phyloP scores from a whole-genome alignment of 768 basidiomycete species.

The Russula earlei region DNA sequence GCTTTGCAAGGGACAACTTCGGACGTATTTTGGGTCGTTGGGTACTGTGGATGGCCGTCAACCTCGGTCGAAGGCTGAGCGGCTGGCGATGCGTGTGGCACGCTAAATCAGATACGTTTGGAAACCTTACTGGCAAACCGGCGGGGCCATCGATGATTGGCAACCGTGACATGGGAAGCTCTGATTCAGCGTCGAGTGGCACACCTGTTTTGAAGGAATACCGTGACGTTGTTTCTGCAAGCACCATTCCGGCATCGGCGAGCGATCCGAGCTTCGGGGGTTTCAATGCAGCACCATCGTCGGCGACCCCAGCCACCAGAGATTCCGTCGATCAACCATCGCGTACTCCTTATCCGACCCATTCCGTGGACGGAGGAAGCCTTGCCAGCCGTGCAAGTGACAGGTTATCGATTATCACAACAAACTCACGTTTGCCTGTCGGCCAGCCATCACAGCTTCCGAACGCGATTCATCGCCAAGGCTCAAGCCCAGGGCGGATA shows the following conservation, averaged over 20 bases:
- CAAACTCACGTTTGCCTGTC: background rate
- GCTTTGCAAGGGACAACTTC: background rate
- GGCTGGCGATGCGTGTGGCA: background rate
- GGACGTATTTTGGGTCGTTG: background rate
- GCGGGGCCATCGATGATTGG: too few species aligned
- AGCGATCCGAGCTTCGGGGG: background rate
- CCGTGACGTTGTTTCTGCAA: background rate
- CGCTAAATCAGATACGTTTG: background rate
- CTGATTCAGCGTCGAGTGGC: background rate
- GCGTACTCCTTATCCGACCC: background rate
- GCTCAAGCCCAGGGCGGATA: background rate
- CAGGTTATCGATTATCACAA: background rate
- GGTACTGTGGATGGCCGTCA: background rate
- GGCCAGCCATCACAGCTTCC: background rate
- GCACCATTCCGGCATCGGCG: background rate
- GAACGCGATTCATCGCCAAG: background rate
- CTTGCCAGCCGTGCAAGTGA: background rate
- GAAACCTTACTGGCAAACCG: too few species aligned
- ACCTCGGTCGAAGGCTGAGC: background rate
- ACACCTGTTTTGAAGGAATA: background rate
- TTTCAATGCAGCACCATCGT: background rate
- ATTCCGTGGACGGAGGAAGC: background rate
- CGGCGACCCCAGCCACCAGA: background rate
- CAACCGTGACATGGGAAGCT: background rate
- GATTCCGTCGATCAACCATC: background rate